These are phyloP conservation scores for Elaphomyces granulatus DNA, from an alignment of 495 filamentous ascomycete species.

Conservation along the genomic window DNA sequence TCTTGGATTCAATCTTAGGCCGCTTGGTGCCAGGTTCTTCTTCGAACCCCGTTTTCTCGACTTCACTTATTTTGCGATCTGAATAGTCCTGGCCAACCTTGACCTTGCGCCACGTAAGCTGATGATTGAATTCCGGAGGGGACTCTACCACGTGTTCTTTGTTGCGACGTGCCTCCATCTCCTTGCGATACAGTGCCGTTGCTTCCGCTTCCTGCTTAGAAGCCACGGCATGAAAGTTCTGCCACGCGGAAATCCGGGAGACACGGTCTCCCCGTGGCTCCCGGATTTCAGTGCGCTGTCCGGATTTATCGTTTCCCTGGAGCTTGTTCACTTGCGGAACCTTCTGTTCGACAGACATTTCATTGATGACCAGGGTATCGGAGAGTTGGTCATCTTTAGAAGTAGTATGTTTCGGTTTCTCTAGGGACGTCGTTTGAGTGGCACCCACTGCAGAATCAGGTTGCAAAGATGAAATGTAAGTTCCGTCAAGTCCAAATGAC, in stretches of 20 bases:
- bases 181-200: constrained; percentile 10
- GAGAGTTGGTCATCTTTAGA: background rate
- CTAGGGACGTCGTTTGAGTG: background rate
- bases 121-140: constrained; percentile 6
- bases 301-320: background rate
- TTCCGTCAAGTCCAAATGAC: background rate
- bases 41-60: constrained; percentile 5
- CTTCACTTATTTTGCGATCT: constrained; percentile 8
- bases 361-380: background rate
- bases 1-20: constrained; percentile 11
- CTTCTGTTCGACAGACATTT: background rate
- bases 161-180: constrained; percentile 4
- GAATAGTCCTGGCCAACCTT: constrained; percentile 10
- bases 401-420: background rate
- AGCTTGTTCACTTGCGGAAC: background rate
- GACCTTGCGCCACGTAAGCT: constrained; percentile 18
- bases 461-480: background rate
- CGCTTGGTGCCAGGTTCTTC: constrained; percentile 11
- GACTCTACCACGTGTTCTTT: background rate
- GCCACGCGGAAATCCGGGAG: constrained; percentile 18
- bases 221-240: constrained; percentile 20
- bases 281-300: background rate
- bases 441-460: background rate
- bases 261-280: background rate
- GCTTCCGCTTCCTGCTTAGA: constrained; percentile 17